Evolutionary conservation across 208 protist genomes (phyloP), one percentile per base, ranked within the genome.

Genomic region (Wallacemonas sp.): DNA sequence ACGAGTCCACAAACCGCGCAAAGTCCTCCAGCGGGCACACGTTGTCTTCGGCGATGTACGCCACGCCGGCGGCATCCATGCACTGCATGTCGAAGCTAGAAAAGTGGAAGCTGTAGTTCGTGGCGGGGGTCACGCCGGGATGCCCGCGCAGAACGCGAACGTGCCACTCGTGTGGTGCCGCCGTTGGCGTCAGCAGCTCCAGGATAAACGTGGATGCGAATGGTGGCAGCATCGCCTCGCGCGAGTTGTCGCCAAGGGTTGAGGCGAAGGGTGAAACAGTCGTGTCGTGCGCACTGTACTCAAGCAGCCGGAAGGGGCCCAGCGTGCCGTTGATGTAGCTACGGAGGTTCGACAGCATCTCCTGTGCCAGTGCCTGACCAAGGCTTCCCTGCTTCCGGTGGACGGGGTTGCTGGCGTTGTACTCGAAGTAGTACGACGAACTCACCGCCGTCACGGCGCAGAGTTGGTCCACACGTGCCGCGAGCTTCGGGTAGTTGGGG

Each of bases 271-370:
- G 76, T 13, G 71, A 55, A 45, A 92, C 62, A 4, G 81, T 87
- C 34, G 66, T 87, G 77, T 88, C 85, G 70, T 92, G 81, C 8
- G 79, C 77, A 44, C 85, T 92, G 81, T 92, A 92, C 61, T 92
- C 65, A 37, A 81, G 76, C 46, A 92, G 55, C 37, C 75, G 76
- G 74, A 76, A 76, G 19, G 68, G 63, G n/a, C 67, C 50, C 21
- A 42, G 66, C 1, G 37, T 26, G 33, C 33, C 33, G 19, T 67
- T 44, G 60, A 74, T 62, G 62, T 80, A 71, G 15, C 21, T 1
- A 34, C 53, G n/a, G 42, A 81, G 73, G 67, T 92, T 88, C 22
- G 26, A 10, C 15, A 89, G 19, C 39, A 92, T 61, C 19, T 69
- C 37, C 46, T 75, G 68, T 29, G 74, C 63, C 54, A 92, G 57